These are phyloP conservation scores for Diaporthe destruens DNA, from an alignment of 2,329 filamentous ascomycete genomes.

Conservation along the genomic window DNA sequence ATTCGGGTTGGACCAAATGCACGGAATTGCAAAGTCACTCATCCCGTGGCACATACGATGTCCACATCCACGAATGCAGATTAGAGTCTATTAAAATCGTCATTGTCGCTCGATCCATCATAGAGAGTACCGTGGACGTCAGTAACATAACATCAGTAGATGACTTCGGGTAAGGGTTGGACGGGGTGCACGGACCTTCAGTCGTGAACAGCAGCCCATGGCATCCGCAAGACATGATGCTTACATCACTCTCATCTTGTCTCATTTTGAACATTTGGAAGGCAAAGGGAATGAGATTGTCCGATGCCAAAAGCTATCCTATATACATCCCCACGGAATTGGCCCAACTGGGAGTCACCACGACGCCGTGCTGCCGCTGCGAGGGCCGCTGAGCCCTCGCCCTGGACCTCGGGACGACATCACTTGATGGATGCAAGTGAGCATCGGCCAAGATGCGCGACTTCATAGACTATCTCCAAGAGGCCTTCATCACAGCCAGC, in stretches of 20 bases:
- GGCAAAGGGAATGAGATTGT: too few relatives aligned
- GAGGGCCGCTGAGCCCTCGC: conserved; percentile 30
- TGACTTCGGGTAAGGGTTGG: conserved; percentile 12
- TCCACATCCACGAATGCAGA: too few relatives aligned
- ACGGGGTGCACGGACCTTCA: background rate
- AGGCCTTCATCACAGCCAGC: conserved; percentile 39
- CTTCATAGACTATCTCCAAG: conserved; percentile 41
- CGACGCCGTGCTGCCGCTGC: background rate
- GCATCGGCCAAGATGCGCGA: conserved; percentile 35
- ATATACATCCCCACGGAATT: background rate
- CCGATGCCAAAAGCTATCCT: background rate
- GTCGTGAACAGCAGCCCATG: background rate
- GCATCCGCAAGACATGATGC: background rate
- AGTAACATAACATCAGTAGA: background rate
- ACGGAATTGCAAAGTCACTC: background rate
- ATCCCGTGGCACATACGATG: background rate
- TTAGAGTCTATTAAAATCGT: accelerated
- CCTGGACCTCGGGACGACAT: background rate
- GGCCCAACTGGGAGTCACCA: background rate
- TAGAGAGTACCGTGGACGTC: too few relatives aligned
- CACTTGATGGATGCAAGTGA: background rate
- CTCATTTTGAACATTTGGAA: background rate
- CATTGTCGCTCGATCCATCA: too few relatives aligned
- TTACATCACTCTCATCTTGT: background rate
- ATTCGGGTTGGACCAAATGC: background rate